phyloP scores from a whole-genome alignment of 805 yeast species.

The Ogataea salicorniae region DNA sequence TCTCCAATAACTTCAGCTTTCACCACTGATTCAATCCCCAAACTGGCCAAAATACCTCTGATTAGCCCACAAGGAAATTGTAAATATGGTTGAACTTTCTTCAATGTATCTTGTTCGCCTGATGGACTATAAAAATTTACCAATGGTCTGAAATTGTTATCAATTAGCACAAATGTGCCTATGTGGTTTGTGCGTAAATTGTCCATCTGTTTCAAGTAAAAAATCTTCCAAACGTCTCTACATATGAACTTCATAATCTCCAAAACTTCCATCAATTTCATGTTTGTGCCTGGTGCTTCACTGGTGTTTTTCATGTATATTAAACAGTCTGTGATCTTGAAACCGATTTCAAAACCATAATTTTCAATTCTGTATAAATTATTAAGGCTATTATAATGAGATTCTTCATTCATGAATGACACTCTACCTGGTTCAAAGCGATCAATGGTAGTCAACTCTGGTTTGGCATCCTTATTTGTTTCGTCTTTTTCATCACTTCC shows the following conservation, averaged over 20 bases:
- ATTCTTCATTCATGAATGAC: constrained; percentile 31
- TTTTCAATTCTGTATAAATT: constrained; percentile 57
- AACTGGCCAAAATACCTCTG: constrained; percentile 62
- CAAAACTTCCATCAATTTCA: constrained; percentile 51
- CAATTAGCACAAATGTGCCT: constrained; percentile 76
- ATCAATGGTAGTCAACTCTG: constrained; percentile 5
- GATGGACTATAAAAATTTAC: constrained; percentile 42
- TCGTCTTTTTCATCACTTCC: neutral
- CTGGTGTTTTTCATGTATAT: constrained; percentile 21
- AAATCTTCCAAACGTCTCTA: constrained; percentile 80
- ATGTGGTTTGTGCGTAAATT: constrained; percentile 89
- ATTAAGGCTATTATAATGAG: constrained; percentile 39
- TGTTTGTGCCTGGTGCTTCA: constrained; percentile 13
- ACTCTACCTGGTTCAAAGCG: constrained; percentile 35
- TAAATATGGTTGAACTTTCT: constrained; percentile 43
- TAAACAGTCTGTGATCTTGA: constrained; percentile 24
- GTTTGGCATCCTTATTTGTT: constrained; percentile 9
- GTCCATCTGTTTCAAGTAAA: constrained; percentile 85
- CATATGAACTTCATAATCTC: constrained; percentile 90
- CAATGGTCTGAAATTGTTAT: constrained; percentile 54
- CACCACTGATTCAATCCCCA: constrained; percentile 64
- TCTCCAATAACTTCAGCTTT: constrained; percentile 49
- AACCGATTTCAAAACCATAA: constrained; percentile 55
- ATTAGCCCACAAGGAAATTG: constrained; percentile 77
- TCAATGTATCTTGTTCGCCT: constrained; percentile 40